Base-by-base conservation (phyloP, 441 rosid genomes). In the Adansonia grandidieri region DNA sequence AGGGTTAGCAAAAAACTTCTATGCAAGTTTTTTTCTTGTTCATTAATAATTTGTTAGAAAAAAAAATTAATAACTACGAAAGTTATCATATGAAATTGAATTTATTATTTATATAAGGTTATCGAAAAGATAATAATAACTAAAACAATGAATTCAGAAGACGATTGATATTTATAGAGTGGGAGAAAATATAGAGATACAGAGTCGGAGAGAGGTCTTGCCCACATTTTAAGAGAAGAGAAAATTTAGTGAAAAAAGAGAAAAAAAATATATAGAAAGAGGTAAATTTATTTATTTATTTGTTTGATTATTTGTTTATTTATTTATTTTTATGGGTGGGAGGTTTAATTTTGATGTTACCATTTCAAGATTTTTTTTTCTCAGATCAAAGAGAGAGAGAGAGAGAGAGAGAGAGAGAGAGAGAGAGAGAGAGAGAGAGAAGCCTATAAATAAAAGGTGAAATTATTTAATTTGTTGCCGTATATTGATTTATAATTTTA, bases 41-140 rank as follows among this genome's bases (percentile, higher is more conserved):
- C 40, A 37, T 37, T 37, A 37, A 37, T 37, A 37, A 37, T 37
- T 37, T 37, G 40, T 37, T 3, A 37, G 4, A 37, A 37, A 37
- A 28, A 28, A 37, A 37, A 37, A 37, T 37, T 37, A 37, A 37
- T 37, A 37, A 37, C 40, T 37, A 37, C 40, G 40, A 37, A 37
- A 37, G 40, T 37, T 37, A 37, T 37, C 40, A 37, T 37, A 37
- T 37, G 40, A 37, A 37, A 37, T 3, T 37, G 40, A 37, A 37
- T 37, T 37, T 37, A 37, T 37, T 37, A 37, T 37, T 37, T 37
- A 37, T 37, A 37, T 37, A 37, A 37, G 40, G 40, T 37, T 37
- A 37, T 79, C 89, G 2, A 28, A 28, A 28, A 28, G 32, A 28
- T 28, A 28, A 28, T 28, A 2, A 28, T 28, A 28, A 28, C 32